Percentiles rank a stretch among this genome's conserved stretches.
Evolutionary conservation across 2,329 filamentous ascomycete species (phyloP).

Genomic region (Claviceps maximensis): DNA sequence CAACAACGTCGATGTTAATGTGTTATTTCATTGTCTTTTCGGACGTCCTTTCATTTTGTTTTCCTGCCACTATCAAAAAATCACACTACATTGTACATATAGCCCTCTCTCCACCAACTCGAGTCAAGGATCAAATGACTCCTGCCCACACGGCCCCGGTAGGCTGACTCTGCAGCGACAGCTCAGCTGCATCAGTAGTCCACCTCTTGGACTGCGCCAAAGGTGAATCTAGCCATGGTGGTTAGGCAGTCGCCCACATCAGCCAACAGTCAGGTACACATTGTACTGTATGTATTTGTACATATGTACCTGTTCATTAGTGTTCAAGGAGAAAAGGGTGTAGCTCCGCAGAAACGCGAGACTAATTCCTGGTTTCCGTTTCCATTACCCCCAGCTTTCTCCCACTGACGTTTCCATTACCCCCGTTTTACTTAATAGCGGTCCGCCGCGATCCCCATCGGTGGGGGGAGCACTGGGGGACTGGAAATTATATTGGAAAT

Average conservation of each 20-base stretch:
- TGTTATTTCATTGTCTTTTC: neutral
- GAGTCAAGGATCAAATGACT: neutral
- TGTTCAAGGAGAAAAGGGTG: neutral
- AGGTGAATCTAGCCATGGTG: neutral
- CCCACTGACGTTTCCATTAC: conserved; percentile 21
- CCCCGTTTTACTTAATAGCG: conserved; percentile 26
- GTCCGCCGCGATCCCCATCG: neutral
- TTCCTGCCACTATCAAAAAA: neutral
- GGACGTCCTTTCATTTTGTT: neutral
- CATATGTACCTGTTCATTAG: too few species aligned
- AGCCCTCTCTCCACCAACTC: too few species aligned
- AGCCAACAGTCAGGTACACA: too few species aligned
- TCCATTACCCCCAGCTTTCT: conserved; percentile 25
- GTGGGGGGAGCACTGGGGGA: neutral
- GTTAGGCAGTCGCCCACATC: too few species aligned
- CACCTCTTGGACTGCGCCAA: too few species aligned
- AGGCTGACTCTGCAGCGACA: too few species aligned
- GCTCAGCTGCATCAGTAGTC: too few species aligned
- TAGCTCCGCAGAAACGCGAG: neutral
- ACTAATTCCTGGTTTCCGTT: conserved; percentile 16
- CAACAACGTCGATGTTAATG: neutral
- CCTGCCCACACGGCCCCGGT: neutral
- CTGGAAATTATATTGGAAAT: neutral
- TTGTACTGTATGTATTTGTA: too few species aligned
- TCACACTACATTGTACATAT: too few species aligned